Evolutionary conservation across 345 rosid species (phyloP).

Genomic region (Anacardium occidentale): DNA sequence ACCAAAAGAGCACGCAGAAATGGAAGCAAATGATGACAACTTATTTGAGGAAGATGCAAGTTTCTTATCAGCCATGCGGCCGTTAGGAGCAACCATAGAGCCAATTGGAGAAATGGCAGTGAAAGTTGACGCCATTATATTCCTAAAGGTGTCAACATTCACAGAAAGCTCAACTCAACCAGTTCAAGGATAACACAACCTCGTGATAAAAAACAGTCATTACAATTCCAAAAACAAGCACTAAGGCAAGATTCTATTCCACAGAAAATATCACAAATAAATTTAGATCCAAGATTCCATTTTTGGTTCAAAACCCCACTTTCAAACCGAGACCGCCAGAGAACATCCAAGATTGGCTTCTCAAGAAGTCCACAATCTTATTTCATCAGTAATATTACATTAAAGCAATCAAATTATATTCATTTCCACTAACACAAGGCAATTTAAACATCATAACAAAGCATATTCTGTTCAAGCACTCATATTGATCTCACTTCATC

Average conservation of each 20-base stretch:
- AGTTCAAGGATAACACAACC: background rate
- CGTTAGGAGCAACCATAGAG: slow-evolving; percentile 60
- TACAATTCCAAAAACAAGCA: background rate
- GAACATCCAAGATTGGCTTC: background rate
- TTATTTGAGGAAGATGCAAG: slow-evolving; percentile 50
- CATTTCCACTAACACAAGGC: too few relatives aligned
- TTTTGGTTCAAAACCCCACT: background rate
- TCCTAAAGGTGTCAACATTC: slow-evolving; percentile 21
- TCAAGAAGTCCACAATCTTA: background rate
- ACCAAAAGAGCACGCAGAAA: slow-evolving; percentile 57
- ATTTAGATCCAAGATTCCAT: too few relatives aligned
- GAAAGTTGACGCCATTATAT: slow-evolving; percentile 75
- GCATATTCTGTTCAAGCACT: too few relatives aligned
- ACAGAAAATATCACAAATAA: too few relatives aligned
- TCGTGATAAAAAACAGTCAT: background rate
- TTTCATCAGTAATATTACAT: too few relatives aligned
- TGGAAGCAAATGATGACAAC: slow-evolving; percentile 66
- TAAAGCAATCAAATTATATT: too few relatives aligned
- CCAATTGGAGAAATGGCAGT: slow-evolving; percentile 71
- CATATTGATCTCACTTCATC: too few relatives aligned
- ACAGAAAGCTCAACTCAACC: background rate
- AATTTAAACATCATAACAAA: too few relatives aligned
- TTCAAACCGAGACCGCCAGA: background rate
- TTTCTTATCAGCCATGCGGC: slow-evolving; percentile 52
- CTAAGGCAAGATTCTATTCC: background rate